Base-by-base conservation (phyloP, 495 filamentous ascomycete genomes). In the Sabuloglossum arenarium region DNA sequence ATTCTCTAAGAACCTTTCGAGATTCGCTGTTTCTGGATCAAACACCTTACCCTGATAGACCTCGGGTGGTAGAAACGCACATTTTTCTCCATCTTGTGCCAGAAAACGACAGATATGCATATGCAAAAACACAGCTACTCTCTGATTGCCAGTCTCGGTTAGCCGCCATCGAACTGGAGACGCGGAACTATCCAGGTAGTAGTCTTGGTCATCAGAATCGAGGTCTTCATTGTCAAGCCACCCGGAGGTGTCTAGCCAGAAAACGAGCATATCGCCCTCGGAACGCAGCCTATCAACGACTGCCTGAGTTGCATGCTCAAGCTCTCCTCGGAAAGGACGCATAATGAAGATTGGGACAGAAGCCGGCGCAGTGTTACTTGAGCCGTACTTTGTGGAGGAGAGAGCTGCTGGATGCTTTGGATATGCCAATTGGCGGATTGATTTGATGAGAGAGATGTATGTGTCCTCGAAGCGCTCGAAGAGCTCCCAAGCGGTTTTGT, bases 221-320 rank as follows among this genome's bases (percentile, higher is more conserved):
- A 56, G 27, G 28, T 54, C 46, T 16, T 59, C 56, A 11, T 58
- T 61, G 50, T 63, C 54, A 14, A 67, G 49, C 69, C 69, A 70
- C 21, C 68, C 68, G n/a, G 69, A 70, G 3, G 69, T 71, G 53
- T 71, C 69, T 31, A 71, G 62, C 69, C 69, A 71, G 59, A 68
- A 69, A 8, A 70, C 63, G 16, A 60, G 31, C 28, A 56, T 63
- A 45, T 70, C 69, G 6, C 68, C 68, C 6, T 68, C 60, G 29
- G 56, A 55, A 46, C 67, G 58, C 27, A 71, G 56, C 39, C 62
- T 61, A 50, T 62, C 58, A n/a, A 69, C 67, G 19, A 64, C 63
- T 25, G 62, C 59, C 52, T 68, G 65, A 10, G 66, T 67, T 24
- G 65, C 63, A 32, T 68, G 68, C 56, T 69, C 68, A 23, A 71